Conservation (phyloP, 2,329 filamentous ascomycete species). For the Clonostachys solani region DNA sequence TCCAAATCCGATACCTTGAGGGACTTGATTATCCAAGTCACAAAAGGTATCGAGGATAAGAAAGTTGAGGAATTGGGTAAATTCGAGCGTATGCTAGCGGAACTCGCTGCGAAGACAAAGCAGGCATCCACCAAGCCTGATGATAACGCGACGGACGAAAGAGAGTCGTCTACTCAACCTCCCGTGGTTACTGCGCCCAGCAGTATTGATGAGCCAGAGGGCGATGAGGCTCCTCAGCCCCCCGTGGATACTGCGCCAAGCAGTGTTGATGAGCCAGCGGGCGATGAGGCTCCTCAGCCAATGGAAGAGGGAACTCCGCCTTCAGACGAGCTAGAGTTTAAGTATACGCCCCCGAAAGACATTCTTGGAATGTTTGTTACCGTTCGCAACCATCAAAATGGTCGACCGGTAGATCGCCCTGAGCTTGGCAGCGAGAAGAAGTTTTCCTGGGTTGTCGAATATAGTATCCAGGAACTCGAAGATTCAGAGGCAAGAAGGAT, state of each 20-base stretch:
- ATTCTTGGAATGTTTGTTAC: slow-evolving; percentile 69
- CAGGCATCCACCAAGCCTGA: background rate
- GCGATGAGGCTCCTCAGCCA: background rate
- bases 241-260: background rate
- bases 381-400: slow-evolving; percentile 70
- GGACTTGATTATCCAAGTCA: slow-evolving; percentile 48
- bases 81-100: slow-evolving; percentile 47
- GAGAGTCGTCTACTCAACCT: background rate
- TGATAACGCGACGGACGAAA: background rate
- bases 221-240: background rate
- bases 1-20: slow-evolving; percentile 24
- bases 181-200: background rate
- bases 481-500: slow-evolving; percentile 37
- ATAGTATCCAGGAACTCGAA: slow-evolving; percentile 63
- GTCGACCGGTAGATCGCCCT: slow-evolving; percentile 58
- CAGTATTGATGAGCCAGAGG: background rate
- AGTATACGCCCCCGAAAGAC: slow-evolving; percentile 12
- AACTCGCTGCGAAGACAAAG: slow-evolving; percentile 31
- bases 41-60: slow-evolving; percentile 36
- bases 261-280: background rate
- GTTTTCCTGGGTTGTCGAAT: slow-evolving; percentile 70
- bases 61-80: slow-evolving; percentile 31
- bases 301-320: too few relatives aligned
- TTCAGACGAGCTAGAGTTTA: too few relatives aligned
- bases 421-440: slow-evolving; percentile 25